Evolutionary conservation across 1,284 basidiomycete genomes (phyloP).

Genomic region (Ustanciosporium gigantosporum): DNA sequence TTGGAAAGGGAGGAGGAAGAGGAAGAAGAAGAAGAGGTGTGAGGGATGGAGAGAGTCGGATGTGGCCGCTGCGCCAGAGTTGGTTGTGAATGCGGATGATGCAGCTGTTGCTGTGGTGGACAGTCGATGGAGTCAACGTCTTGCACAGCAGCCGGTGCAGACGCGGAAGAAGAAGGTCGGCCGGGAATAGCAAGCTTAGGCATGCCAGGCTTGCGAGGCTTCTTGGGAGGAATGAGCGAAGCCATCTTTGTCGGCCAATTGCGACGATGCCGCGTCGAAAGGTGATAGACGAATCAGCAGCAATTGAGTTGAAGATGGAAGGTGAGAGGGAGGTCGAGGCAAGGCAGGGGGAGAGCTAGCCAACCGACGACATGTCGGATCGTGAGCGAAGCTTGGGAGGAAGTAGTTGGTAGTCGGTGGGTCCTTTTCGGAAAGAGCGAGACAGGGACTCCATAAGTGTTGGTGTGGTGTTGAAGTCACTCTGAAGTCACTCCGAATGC

Average conservation of each 20-base stretch:
- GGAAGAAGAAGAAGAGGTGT: constrained; percentile 14
- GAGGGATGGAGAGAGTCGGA: constrained; percentile 27
- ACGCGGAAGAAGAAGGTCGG: constrained; percentile 26
- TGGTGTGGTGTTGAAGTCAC: too few relatives aligned
- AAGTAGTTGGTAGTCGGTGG: too few relatives aligned
- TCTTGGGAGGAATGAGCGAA: constrained; percentile 56
- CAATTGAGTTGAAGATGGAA: too few relatives aligned
- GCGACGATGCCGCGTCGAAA: too few relatives aligned
- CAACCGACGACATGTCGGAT: too few relatives aligned
- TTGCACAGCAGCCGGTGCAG: constrained; percentile 9
- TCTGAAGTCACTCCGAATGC: too few relatives aligned
- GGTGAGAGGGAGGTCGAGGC: too few relatives aligned
- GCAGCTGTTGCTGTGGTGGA: not conserved
- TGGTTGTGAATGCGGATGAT: constrained; percentile 7
- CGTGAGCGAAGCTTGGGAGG: too few relatives aligned
- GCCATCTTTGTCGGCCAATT: constrained; percentile 19
- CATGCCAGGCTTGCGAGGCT: constrained; percentile 49
- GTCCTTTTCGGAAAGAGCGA: too few relatives aligned
- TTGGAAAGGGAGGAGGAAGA: constrained; percentile 16
- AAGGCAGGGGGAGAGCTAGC: too few relatives aligned
- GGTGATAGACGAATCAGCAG: too few relatives aligned
- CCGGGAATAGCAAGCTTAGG: constrained; percentile 54
- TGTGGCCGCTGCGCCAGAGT: constrained; percentile 14
- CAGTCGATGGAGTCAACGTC: constrained; percentile 4
- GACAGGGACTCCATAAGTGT: too few relatives aligned